These are phyloP conservation scores for Boletus mariae DNA, from an alignment of 1,284 basidiomycete species.

Conservation along the genomic window DNA sequence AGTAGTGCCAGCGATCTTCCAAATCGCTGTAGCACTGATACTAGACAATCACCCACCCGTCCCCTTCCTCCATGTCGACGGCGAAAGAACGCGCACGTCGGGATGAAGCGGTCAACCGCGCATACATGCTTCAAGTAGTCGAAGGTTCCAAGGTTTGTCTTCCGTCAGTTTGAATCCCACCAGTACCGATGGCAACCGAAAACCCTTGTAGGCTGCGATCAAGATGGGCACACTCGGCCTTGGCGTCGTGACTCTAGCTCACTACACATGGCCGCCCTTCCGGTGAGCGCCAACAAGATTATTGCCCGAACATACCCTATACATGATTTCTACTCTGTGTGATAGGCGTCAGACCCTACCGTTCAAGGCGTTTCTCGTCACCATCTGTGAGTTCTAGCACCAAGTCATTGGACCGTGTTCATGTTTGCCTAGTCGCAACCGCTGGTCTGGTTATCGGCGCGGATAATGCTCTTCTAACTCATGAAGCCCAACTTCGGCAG, in stretches of 20 bases:
- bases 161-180: not conserved
- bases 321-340: not conserved
- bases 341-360: slow-evolving; percentile 73
- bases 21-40: too few relatives aligned
- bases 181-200: not conserved
- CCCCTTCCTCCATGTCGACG: slow-evolving; percentile 34
- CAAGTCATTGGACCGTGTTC: not conserved
- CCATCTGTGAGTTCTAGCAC: slow-evolving; percentile 44
- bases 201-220: slow-evolving; percentile 51
- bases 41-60: too few relatives aligned
- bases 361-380: slow-evolving; percentile 75
- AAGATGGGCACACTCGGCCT: slow-evolving; percentile 54
- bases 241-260: slow-evolving; percentile 61
- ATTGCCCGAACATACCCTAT: not conserved
- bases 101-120: slow-evolving; percentile 50
- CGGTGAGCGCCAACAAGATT: slow-evolving; percentile 41
- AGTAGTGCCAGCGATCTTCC: not conserved
- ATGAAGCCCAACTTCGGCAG: slow-evolving; percentile 62
- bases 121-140: slow-evolving; percentile 51
- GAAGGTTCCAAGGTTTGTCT: slow-evolving; percentile 47
- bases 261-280: slow-evolving; percentile 76
- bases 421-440: slow-evolving; percentile 46
- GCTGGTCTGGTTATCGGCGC: slow-evolving; percentile 72
- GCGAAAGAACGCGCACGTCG: slow-evolving; percentile 38
- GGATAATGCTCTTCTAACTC: slow-evolving; percentile 69